Evolutionary conservation across 495 filamentous ascomycete species (phyloP).

Genomic region (Talaromyces wortmannii): DNA sequence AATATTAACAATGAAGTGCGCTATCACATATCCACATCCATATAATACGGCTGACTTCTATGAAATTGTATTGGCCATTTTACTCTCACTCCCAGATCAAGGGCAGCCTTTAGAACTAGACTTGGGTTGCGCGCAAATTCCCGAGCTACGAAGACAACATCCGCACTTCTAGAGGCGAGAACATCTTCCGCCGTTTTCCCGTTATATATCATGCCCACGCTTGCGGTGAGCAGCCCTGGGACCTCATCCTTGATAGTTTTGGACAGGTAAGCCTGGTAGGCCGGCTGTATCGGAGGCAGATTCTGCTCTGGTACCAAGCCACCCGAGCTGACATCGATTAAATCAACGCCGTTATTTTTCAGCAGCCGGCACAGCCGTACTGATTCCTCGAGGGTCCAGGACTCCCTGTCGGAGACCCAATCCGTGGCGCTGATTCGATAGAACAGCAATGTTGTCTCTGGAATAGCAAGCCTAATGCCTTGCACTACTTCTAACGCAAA

Average conservation of each 20-base stretch:
- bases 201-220: conserved; percentile 54
- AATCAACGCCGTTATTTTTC: conserved; percentile 44
- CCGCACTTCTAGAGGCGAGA: conserved; percentile 40
- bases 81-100: conserved; percentile 44
- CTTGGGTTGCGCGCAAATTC: conserved; percentile 52
- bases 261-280: conserved; percentile 38
- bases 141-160: conserved; percentile 46
- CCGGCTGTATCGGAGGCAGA: conserved; percentile 42
- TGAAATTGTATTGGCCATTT: conserved; percentile 41
- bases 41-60: not conserved
- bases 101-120: conserved; percentile 44
- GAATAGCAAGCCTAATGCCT: conserved; percentile 44
- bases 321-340: conserved; percentile 51
- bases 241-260: conserved; percentile 28
- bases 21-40: not conserved
- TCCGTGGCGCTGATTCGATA: conserved; percentile 47
- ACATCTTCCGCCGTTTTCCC: conserved; percentile 42
- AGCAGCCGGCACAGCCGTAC: conserved; percentile 37
- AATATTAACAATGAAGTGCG: not conserved
- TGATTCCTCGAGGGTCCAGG: conserved; percentile 45
- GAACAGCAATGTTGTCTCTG: conserved; percentile 52
- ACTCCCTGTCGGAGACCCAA: conserved; percentile 41
- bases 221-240: conserved; percentile 43
- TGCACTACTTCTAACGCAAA: conserved; percentile 57
- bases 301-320: conserved; percentile 44